Evolutionary conservation across 768 basidiomycete species (phyloP).

Genomic region (Coprinopsis strossmayeri): DNA sequence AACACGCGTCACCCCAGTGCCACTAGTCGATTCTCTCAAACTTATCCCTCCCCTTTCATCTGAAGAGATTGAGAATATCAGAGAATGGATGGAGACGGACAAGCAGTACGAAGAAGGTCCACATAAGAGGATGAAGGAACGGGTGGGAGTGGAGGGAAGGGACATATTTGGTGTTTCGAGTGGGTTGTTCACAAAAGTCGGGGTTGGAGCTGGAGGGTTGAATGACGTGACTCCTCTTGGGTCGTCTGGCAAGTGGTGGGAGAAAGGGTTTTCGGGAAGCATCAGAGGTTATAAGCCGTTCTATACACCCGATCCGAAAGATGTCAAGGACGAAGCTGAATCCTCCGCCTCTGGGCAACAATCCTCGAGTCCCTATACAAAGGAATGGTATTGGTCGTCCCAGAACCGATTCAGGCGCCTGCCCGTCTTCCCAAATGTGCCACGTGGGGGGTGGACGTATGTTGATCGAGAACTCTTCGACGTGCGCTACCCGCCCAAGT

Average conservation of each 20-base stretch:
- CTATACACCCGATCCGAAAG: not conserved
- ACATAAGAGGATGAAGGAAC: slow-evolving; percentile 42
- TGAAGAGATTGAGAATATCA: slow-evolving; percentile 44
- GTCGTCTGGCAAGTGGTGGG: too few relatives aligned
- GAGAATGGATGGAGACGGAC: slow-evolving; percentile 62
- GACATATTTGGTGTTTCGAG: slow-evolving; percentile 32
- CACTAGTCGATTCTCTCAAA: slow-evolving; percentile 43
- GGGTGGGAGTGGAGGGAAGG: slow-evolving; percentile 45
- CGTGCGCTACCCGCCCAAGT: slow-evolving; percentile 38
- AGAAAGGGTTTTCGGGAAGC: slow-evolving; percentile 42
- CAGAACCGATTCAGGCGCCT: slow-evolving; percentile 15
- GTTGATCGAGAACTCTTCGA: slow-evolving; percentile 43
- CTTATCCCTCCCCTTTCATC: slow-evolving; percentile 48
- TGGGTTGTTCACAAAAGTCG: too few relatives aligned
- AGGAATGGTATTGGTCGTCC: slow-evolving; percentile 12
- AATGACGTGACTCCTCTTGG: too few relatives aligned
- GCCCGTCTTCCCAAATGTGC: slow-evolving; percentile 22
- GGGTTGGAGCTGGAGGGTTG: too few relatives aligned
- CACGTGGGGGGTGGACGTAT: slow-evolving; percentile 32
- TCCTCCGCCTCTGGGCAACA: too few relatives aligned
- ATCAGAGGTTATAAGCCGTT: not conserved
- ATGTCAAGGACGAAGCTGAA: not conserved
- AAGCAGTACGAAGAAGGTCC: slow-evolving; percentile 43
- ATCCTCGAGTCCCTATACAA: not conserved
- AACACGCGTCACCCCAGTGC: slow-evolving; percentile 57